Base-by-base conservation (phyloP, 2,329 filamentous ascomycete genomes). In the Amylocarpus encephaloides region DNA sequence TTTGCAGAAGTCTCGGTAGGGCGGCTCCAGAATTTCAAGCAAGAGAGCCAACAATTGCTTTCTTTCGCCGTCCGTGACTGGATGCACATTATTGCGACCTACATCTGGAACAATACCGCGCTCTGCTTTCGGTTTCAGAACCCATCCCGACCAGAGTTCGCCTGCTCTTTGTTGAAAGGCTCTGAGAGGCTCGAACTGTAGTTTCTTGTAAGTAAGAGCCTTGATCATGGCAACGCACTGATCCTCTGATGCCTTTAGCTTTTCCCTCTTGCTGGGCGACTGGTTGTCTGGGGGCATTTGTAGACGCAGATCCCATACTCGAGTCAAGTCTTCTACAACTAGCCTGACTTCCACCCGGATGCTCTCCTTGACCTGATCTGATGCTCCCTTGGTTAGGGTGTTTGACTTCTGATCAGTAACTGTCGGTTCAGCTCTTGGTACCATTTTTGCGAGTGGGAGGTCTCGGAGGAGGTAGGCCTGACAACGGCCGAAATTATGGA, bases 101-200 rank as follows among this genome's bases (percentile, higher is more conserved):
- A 18, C 6, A 22, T 35, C 22, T 18, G 55, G 53, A n/a, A 58
- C 19, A 12, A 53, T 34, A 46, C 48, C 51, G 5, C 41, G 32
- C 1, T 58, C 55, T 13, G 40, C 55, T 10, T 48, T 49, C 2
- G 50, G 51, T 29, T 57, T 54, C 12, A 22, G 10, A 10, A 51
- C 39, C 55, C 55, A 56, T 5, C 44, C 42, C n/a, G 29, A 41
- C 11, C 39, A 50, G n/a, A 46, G 11, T 0, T 6, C 13, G 10
- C 33, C 10, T 1, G 52, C 55, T 33, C 32, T 9, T 16, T 32
- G 16, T n/a, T 34, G 22, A 26, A 55, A 57, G 7, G 34, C 12
- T 19, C 22, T 43, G 7, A 50, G 11, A 15, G 43, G 29, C 5
- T 29, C 16, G 10, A 43, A 12, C 3, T 44, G 22, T 3, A 19